Evolutionary conservation across 2,329 filamentous ascomycete species (phyloP).

Genomic region (Colletotrichum navitas): DNA sequence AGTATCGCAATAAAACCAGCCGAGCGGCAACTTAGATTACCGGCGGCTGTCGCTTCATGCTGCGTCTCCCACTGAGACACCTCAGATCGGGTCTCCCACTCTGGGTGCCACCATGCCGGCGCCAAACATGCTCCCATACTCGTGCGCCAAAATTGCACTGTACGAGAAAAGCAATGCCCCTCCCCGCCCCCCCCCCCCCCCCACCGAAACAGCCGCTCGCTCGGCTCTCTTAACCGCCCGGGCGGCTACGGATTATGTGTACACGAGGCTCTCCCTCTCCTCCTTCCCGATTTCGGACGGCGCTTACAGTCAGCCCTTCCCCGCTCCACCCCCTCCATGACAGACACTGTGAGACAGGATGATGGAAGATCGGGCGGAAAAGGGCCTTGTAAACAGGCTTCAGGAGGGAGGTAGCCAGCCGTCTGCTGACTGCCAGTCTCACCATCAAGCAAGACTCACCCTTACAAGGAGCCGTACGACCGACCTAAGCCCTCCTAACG

Average conservation of each 20-base stretch:
- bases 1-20: slow-evolving; percentile 8
- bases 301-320: slow-evolving; percentile 35
- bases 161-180: slow-evolving; percentile 19
- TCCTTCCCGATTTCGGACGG: slow-evolving; percentile 31
- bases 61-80: slow-evolving; percentile 16
- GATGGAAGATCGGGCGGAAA: slow-evolving; percentile 11
- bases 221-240: slow-evolving; percentile 40
- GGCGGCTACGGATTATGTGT: slow-evolving; percentile 33
- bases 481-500: not conserved
- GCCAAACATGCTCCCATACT: not conserved
- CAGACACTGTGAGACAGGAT: not conserved
- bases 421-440: slow-evolving; percentile 27
- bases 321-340: not conserved
- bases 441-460: slow-evolving; percentile 18
- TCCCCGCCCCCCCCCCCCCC: not conserved
- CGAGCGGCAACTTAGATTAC: slow-evolving; percentile 37
- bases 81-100: slow-evolving; percentile 7
- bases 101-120: slow-evolving; percentile 11
- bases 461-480: not conserved
- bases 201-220: slow-evolving; percentile 29
- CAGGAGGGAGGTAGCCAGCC: slow-evolving; percentile 22
- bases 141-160: slow-evolving; percentile 5
- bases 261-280: not conserved
- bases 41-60: slow-evolving; percentile 36
- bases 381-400: not conserved